These are phyloP conservation scores for Beauveria medogensis DNA, from an alignment of 2,329 filamentous ascomycete genomes.

Conservation along the genomic window DNA sequence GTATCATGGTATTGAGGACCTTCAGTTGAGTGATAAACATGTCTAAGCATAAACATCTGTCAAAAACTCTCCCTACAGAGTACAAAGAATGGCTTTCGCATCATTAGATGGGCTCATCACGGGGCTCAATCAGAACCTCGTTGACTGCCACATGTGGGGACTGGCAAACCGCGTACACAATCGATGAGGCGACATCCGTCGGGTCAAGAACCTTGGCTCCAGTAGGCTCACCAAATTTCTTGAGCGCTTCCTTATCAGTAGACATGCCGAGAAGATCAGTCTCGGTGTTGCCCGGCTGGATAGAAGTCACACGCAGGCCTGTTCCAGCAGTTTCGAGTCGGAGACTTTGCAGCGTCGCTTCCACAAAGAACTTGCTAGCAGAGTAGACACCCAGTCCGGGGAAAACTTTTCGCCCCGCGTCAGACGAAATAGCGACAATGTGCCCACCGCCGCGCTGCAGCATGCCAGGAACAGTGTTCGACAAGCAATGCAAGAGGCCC, in stretches of 20 bases:
- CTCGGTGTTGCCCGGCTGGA: slow-evolving; percentile 70
- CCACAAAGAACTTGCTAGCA: slow-evolving; percentile 78
- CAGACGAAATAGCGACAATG: slow-evolving; percentile 74
- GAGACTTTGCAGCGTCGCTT: slow-evolving; percentile 68
- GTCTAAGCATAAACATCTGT: not conserved
- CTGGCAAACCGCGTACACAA: slow-evolving; percentile 67
- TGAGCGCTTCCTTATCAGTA: slow-evolving; percentile 66
- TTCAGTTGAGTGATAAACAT: not conserved
- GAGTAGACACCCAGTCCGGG: slow-evolving; percentile 76
- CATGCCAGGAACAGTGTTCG: slow-evolving; percentile 63
- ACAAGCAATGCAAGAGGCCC: slow-evolving; percentile 65
- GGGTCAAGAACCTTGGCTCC: slow-evolving; percentile 69
- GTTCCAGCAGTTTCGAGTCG: slow-evolving; percentile 68
- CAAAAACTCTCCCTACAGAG: not conserved
- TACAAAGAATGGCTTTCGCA: not conserved
- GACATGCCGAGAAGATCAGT: slow-evolving; percentile 69
- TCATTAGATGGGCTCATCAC: slow-evolving; percentile 61
- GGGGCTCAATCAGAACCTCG: slow-evolving; percentile 69
- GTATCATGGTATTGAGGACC: not conserved
- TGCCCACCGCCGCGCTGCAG: slow-evolving; percentile 60
- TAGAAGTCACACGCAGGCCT: slow-evolving; percentile 62
- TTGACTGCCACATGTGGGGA: slow-evolving; percentile 71
- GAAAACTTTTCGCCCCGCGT: slow-evolving; percentile 75
- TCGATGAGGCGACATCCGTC: slow-evolving; percentile 62
- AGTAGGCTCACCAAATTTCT: slow-evolving; percentile 69